phyloP scores from a whole-genome alignment of 768 basidiomycete species.

The Russula foetens region DNA sequence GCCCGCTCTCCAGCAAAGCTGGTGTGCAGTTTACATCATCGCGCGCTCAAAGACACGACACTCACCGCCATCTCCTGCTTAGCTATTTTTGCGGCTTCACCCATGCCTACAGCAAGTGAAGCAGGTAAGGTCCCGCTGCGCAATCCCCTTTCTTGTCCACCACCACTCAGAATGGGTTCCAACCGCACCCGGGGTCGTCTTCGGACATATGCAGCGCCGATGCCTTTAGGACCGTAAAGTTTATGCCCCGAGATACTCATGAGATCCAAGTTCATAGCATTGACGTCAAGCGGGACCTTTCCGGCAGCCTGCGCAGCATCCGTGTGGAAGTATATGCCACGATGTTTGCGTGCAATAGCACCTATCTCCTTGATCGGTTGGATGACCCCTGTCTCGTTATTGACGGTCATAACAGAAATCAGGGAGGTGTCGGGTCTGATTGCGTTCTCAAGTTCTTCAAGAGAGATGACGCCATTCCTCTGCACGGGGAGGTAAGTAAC shows the following conservation, averaged over 20 bases:
- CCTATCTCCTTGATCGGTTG: conserved; percentile 97
- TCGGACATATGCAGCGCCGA: conserved; percentile 92
- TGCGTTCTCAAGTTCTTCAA: conserved; percentile 73
- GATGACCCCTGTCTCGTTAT: conserved; percentile 98
- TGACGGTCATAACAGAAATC: conserved; percentile 98
- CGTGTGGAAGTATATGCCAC: conserved; percentile 91
- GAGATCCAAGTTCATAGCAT: conserved; percentile 90
- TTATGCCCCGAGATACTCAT: conserved; percentile 98
- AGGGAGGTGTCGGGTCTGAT: conserved; percentile 90
- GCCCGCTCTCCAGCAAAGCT: conserved; percentile 25
- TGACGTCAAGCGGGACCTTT: conserved; percentile 88
- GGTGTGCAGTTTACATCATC: conserved; percentile 29
- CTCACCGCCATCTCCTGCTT: conserved; percentile 89
- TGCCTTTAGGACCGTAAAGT: conserved; percentile 94
- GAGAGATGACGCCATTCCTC: conserved; percentile 70
- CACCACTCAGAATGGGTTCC: conserved; percentile 92
- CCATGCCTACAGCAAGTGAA: conserved; percentile 82
- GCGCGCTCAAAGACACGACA: conserved; percentile 24
- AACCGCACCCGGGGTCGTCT: conserved; percentile 86
- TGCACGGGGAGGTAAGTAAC: conserved; percentile 96
- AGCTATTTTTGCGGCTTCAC: conserved; percentile 91
- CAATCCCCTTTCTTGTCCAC: conserved; percentile 94
- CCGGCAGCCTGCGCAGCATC: conserved; percentile 95
- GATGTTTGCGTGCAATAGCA: conserved; percentile 72
- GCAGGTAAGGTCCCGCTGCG: conserved; percentile 92